A percentile compares a stretch with the other conserved stretches of the same genome.
phyloP scores from a whole-genome alignment of 345 rosid genomes.

The Anastatica hierochuntica region DNA sequence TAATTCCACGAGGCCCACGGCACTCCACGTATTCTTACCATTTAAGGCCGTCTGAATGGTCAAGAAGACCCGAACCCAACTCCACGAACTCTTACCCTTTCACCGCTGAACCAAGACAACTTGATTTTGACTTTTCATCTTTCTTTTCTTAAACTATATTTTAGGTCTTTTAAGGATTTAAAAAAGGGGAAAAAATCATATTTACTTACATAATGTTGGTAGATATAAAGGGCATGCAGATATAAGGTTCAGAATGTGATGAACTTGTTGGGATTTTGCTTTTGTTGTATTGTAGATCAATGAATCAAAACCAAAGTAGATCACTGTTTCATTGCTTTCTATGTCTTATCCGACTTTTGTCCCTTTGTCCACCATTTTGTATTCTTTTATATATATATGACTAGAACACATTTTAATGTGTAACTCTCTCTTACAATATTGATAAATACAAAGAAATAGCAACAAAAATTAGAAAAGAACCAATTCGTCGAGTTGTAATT shows the following conservation, averaged over 20 bases:
- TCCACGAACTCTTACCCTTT: too few species aligned
- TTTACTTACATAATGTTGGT: too few species aligned
- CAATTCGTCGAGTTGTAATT: conserved; percentile 11
- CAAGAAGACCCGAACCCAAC: too few species aligned
- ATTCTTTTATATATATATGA: not conserved
- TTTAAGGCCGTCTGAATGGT: too few species aligned
- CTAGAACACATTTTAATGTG: not conserved
- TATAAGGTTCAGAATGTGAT: not conserved
- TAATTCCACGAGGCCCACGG: too few species aligned
- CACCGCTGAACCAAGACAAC: too few species aligned
- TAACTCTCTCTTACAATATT: not conserved
- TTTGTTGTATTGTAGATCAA: conserved; percentile 14
- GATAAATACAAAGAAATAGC: not conserved
- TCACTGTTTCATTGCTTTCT: conserved; percentile 1
- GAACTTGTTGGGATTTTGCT: conserved; percentile 2
- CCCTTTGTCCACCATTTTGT: conserved; percentile 4
- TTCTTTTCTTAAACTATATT: too few species aligned
- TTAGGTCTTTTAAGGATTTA: too few species aligned
- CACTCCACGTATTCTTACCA: too few species aligned
- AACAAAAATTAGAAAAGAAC: not conserved
- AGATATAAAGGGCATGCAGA: too few species aligned
- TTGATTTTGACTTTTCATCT: too few species aligned
- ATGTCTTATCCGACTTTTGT: conserved; percentile 1
- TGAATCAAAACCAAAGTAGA: conserved; percentile 2
- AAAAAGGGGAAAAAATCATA: too few species aligned